Base-by-base conservation (phyloP, 1,139 yeast species). In the Saccharomyces hybrid region DNA sequence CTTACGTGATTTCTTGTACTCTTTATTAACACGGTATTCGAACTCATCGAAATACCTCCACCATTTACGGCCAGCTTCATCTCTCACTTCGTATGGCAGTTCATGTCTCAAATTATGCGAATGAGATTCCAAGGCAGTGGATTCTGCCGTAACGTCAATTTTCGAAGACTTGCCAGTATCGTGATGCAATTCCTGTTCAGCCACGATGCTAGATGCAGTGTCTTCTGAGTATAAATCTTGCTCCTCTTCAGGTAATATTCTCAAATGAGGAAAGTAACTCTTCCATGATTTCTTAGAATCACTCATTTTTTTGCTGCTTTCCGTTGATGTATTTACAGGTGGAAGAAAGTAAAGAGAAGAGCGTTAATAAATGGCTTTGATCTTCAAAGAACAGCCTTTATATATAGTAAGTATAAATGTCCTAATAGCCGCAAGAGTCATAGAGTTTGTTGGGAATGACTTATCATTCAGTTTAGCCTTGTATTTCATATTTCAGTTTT, bases 31-130 rank as follows among this genome's bases (percentile, higher is more conserved):
- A 73, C 88, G 72, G 64, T 82, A 83, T 62, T 83, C 88, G 59
- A 77, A 82, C 65, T 83, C 88, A 63, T 82, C 83, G 56, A 80
- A 83, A 63, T 77, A 82, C 55, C 77, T 80, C 78, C 78, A 83
- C 86, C 88, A 82, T 53, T 76, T 77, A 51, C 87, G 76, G 58
- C 77, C 73, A 11, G 82, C 79, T 64, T 84, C 89, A 66, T 72
- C 72, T 60, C 75, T 65, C 28, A 71, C 56, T 53, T 72, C 75
- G 38, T 69, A 70, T 5, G 72, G 71, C 27, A 65, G 54, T 34
- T 60, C 63, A 7, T 55, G 54, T 29, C 53, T 56, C 44, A 64
- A 51, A 31, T 56, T 57, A 26, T 58, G 55, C 28, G 51, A 16
- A 16, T 41, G 27, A 24, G 44, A 27, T n/a, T 49, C 47, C 7